A percentile compares a stretch with the other conserved stretches of the same genome.
These are phyloP conservation scores for Ascosphaera acerosa DNA, from an alignment of 2,329 filamentous ascomycete species.

Conservation along the genomic window DNA sequence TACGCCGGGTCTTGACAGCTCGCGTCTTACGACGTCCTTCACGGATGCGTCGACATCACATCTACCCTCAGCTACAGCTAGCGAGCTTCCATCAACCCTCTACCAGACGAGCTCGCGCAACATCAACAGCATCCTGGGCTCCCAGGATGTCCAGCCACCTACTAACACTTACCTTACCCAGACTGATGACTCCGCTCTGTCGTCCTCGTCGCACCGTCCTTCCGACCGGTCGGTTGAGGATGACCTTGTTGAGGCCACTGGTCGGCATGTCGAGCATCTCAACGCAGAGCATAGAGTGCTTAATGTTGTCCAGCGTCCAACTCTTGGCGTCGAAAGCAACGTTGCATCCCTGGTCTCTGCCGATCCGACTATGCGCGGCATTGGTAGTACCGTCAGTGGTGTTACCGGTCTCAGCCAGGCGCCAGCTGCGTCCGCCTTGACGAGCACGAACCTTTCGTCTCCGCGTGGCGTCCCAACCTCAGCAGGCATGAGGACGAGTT, in stretches of 20 bases:
- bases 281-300: not conserved
- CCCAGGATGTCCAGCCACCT: constrained; percentile 15
- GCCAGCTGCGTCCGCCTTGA: no score
- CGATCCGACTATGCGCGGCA: not conserved
- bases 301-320: no score
- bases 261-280: constrained; percentile 44
- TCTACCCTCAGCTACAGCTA: not conserved
- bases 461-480: no score
- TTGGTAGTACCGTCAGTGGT: not conserved
- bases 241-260: constrained; percentile 33
- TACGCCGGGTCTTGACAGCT: not conserved
- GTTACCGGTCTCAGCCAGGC: not conserved
- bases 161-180: constrained; percentile 10
- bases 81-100: not conserved
- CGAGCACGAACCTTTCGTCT: no score
- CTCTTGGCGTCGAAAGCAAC: constrained; percentile 55
- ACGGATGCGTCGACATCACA: not conserved
- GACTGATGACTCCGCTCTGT: constrained; percentile 17
- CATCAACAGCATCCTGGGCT: constrained; percentile 14
- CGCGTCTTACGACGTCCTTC: not conserved
- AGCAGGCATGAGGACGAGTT: no score
- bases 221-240: not conserved
- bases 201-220: constrained; percentile 7
- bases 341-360: constrained; percentile 44
- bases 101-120: not conserved